Evolutionary conservation across 768 basidiomycete genomes (phyloP), one percentile per base, ranked within the genome.

Genomic region (Leccinum uliginosum): DNA sequence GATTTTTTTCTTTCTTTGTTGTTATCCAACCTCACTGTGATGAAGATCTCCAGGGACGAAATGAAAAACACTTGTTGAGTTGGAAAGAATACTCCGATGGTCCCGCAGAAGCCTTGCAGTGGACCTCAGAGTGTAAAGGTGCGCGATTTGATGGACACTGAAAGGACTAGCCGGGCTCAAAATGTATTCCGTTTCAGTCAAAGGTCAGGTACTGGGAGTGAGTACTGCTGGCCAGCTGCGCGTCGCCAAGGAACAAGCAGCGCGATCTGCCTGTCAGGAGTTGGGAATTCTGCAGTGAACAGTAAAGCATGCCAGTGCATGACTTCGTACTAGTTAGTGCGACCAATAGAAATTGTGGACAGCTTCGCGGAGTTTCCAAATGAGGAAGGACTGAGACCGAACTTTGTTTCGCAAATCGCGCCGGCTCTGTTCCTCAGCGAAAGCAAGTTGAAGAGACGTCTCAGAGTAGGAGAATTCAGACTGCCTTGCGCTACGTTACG

Each of bases 61-160:
- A 63, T 46, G 57, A 67, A 59, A 32, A 34, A 6, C 63, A 74
- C 47, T 58, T 73, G 5, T 47, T 85, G 51, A 76, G 69, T 45
- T 86, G 74, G 71, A 68, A 53, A 14, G 78, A 80, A 49, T 64
- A 60, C 1, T 60, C 44, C 2, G 60, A 70, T 5, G 85, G 85
- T 1, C 79, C 74, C 0, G 57, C 75, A 9, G 67, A 80, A 61
- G 69, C 72, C 11, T 61, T 73, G 29, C 54, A 64, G 21, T 88
- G 85, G 85, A 81, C 75, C 10, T 67, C 75, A n/a, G 67, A 76
- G 21, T 86, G 83, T 69, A 85, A 82, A 71, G 74, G 86, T 85
- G 61, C 62, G 81, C 54, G 19, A 38, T 21, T 15, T 15, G 15
- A 27, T 46, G 17, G 21, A 9, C 9, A 23, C 19, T 9, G 34